These are phyloP conservation scores for Rhizopus sp. DNA, from an alignment of 371 early-diverging fungal species.

Conservation along the genomic window DNA sequence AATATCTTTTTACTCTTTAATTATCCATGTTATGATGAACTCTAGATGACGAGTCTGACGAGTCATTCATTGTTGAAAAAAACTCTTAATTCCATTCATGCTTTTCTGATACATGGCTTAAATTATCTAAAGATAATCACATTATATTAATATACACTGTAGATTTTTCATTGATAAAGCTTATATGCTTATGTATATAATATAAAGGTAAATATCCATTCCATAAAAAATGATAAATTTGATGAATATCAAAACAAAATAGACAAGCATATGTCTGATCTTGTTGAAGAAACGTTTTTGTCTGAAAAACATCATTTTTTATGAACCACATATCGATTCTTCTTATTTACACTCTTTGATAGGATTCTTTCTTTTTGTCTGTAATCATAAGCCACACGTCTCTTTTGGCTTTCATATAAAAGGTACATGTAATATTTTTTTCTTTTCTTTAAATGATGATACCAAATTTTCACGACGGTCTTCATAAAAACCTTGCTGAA, in stretches of 20 bases:
- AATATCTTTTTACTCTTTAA: slow-evolving; percentile 8
- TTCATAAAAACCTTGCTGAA: slow-evolving; percentile 48
- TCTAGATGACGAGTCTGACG: slow-evolving; percentile 78
- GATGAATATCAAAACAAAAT: slow-evolving; percentile 39
- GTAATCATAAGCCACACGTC: not conserved
- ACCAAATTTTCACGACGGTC: slow-evolving; percentile 51
- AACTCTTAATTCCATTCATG: slow-evolving; percentile 66
- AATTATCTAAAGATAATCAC: not conserved
- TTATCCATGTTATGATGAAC: slow-evolving; percentile 46
- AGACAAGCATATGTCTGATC: slow-evolving; percentile 76
- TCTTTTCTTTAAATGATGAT: slow-evolving; percentile 30
- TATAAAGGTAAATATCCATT: not conserved
- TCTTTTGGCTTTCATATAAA: not conserved
- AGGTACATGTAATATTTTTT: slow-evolving; percentile 6
- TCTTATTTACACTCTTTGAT: not conserved
- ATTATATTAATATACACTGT: not conserved
- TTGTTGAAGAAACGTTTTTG: slow-evolving; percentile 30
- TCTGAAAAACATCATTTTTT: slow-evolving; percentile 27
- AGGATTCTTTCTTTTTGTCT: not conserved
- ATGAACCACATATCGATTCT: slow-evolving; percentile 7
- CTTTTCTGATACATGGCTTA: slow-evolving; percentile 36
- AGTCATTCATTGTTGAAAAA: slow-evolving; percentile 70
- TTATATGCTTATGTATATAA: not conserved
- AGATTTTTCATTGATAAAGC: not conserved
- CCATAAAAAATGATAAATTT: slow-evolving; percentile 14